Percentiles rank a stretch among this genome's conserved stretches.
Conservation (phyloP, 2,329 filamentous ascomycete species). For the Blastomyces silverae region DNA sequence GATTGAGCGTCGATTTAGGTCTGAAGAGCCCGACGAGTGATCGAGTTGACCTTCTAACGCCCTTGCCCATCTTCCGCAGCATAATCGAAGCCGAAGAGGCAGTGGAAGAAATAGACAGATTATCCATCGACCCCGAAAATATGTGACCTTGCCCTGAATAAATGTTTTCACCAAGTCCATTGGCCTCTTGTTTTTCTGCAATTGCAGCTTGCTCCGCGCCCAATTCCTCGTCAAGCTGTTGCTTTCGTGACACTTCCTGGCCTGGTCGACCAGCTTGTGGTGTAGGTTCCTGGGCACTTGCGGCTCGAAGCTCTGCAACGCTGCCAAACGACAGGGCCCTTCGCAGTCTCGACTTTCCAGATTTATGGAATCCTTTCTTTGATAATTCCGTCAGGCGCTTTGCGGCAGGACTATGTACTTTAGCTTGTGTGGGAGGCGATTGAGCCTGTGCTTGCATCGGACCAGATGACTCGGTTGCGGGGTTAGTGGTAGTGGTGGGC, state of each 20-base stretch:
- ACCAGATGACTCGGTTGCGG: not conserved
- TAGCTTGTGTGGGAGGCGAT: constrained; percentile 26
- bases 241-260: constrained; percentile 56
- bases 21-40: constrained; percentile 91
- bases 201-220: constrained; percentile 89
- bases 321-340: constrained; percentile 96
- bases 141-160: constrained; percentile 79
- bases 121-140: constrained; percentile 89
- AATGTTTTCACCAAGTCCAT: constrained; percentile 85
- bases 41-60: constrained; percentile 89
- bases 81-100: constrained; percentile 46
- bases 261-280: constrained; percentile 41
- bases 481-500: not conserved
- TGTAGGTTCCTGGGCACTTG: constrained; percentile 57
- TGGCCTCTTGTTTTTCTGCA: constrained; percentile 84
- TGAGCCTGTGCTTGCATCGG: constrained; percentile 39
- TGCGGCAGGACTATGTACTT: constrained; percentile 61
- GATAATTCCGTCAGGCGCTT: constrained; percentile 82
- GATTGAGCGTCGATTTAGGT: constrained; percentile 82
- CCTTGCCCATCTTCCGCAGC: constrained; percentile 94
- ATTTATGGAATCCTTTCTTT: constrained; percentile 68
- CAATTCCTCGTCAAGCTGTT: constrained; percentile 58
- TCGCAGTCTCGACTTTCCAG: constrained; percentile 78
- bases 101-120: constrained; percentile 54
- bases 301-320: constrained; percentile 78